Conservation (phyloP, 352 stramenopile species). For the Globisporangium emineosum region DNA sequence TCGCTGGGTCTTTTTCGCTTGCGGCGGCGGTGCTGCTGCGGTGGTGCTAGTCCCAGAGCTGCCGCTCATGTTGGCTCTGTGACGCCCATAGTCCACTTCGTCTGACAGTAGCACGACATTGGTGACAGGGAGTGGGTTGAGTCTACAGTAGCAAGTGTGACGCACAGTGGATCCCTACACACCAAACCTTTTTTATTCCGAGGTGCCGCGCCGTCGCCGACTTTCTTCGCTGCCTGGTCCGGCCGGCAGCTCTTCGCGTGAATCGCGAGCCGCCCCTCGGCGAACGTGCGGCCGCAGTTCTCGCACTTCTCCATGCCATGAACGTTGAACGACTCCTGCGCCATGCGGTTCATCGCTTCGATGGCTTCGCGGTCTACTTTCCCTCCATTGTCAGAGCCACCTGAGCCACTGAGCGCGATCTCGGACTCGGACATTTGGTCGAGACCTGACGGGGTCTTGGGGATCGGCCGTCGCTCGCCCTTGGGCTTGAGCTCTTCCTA, state of each 20-base stretch:
- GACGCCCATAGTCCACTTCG: constrained; percentile 2
- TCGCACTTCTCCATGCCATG: constrained; percentile 82
- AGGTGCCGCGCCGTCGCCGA: constrained; percentile 46
- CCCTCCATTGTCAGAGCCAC: constrained; percentile 5
- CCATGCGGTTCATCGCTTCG: constrained; percentile 63
- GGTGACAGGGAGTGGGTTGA: neutral
- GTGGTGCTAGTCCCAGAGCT: neutral
- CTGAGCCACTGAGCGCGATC: neutral
- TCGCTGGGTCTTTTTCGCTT: constrained; percentile 9
- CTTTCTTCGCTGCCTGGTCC: constrained; percentile 39
- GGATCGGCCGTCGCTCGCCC: constrained; percentile 54
- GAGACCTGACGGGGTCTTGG: constrained; percentile 57
- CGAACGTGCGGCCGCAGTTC: constrained; percentile 70
- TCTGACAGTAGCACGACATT: neutral
- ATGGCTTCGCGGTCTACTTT: constrained; percentile 53
- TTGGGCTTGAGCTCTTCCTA: constrained; percentile 70
- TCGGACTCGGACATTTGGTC: constrained; percentile 21
- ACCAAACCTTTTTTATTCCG: constrained; percentile 59
- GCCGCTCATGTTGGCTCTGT: constrained; percentile 3
- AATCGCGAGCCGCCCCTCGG: constrained; percentile 67
- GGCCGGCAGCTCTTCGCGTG: constrained; percentile 59
- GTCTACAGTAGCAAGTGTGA: no score
- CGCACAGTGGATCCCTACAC: no score
- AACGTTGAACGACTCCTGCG: constrained; percentile 65
- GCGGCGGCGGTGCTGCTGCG: neutral